Conservation (phyloP, 176 grass and related monocot genomes). For the Echinochloa phyllopogon region DNA sequence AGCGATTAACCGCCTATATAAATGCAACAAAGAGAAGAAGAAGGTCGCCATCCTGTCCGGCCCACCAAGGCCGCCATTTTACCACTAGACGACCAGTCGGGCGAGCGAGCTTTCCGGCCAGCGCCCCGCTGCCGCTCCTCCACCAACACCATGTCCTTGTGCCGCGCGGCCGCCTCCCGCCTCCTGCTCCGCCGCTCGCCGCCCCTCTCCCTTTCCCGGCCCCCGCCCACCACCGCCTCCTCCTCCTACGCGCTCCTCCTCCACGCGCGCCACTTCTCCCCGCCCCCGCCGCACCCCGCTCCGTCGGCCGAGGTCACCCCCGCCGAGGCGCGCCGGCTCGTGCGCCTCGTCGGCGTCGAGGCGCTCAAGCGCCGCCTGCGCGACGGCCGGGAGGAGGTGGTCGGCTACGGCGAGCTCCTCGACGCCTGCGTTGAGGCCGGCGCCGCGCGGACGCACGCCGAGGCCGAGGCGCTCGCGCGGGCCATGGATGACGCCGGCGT, state of each 20-base stretch:
- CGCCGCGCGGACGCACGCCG: conserved; percentile 53
- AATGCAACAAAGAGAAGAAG: too few species aligned
- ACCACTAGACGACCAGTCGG: too few species aligned
- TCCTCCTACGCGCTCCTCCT: neutral
- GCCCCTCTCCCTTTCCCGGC: neutral
- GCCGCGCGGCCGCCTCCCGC: conserved; percentile 37
- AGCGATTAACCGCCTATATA: too few species aligned
- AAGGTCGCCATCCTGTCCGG: too few species aligned
- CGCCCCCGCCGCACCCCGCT: neutral
- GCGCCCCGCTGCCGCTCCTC: neutral
- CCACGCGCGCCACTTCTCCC: conserved; percentile 46
- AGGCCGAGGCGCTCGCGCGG: conserved; percentile 53
- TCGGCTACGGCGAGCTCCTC: conserved; percentile 61
- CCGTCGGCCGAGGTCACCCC: conserved; percentile 21
- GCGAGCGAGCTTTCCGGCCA: neutral
- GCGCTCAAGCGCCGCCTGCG: conserved; percentile 60
- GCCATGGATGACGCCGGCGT: conserved; percentile 62
- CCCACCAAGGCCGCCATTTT: too few species aligned
- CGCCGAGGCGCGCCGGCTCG: conserved; percentile 58
- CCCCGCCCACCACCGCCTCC: neutral
- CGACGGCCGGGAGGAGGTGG: conserved; percentile 49
- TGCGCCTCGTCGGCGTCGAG: conserved; percentile 68
- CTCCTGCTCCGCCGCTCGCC: neutral
- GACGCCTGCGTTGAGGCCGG: conserved; percentile 61
- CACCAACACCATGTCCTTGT: conserved; percentile 11